Base-by-base conservation (phyloP, 2,329 filamentous ascomycete species). In the Madurella mycetomatis region DNA sequence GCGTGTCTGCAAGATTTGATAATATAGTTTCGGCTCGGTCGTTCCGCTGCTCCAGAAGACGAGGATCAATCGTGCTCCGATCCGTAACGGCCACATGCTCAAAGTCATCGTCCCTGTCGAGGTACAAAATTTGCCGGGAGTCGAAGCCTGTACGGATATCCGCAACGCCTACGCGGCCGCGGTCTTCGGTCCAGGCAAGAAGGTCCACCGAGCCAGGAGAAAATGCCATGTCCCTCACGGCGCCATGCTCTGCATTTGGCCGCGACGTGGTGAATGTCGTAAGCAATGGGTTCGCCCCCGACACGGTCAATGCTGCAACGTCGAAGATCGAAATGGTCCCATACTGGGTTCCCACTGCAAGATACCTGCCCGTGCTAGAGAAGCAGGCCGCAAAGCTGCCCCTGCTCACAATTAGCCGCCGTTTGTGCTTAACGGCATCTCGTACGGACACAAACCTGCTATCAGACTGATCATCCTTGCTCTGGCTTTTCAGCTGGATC, bases 151-250 rank as follows among this genome's bases (percentile, higher is more conserved):
- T 81, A 31, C 88, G 80, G 47, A 89, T 72, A 69, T 94, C 89
- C 5, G 86, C 86, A 40, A 92, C 76, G 39, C 87, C 89, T 15
- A 92, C 77, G 53, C 84, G 79, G 3, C 86, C 88, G 59, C 88
- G 86, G 64, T 96, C 89, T 70, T 99, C 94, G 9, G 91, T 89
- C 92, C 94, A 97, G 7, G 95, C 88, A 41, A 99, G 75, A 16
- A 99, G 81, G 67, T 96, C 92, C 76, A 87, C 92, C 0, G 92
- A 90, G 1, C 88, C 88, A 0, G 92, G 92, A 4, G 89, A 91
- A 67, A 99, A 99, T 1, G 87, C 81, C 88, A 97, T 95, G 57
- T 91, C 90, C 58, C 94, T 83, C 50, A 97, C 85, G 32, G 92
- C 91, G 42, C 92, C 92, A 17, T 81, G 78, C 18, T 83, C 79